Percentiles rank a stretch among this genome's conserved stretches.
phyloP scores from a whole-genome alignment of 2,329 filamentous ascomycete species.

The Diplodia sapinea region DNA sequence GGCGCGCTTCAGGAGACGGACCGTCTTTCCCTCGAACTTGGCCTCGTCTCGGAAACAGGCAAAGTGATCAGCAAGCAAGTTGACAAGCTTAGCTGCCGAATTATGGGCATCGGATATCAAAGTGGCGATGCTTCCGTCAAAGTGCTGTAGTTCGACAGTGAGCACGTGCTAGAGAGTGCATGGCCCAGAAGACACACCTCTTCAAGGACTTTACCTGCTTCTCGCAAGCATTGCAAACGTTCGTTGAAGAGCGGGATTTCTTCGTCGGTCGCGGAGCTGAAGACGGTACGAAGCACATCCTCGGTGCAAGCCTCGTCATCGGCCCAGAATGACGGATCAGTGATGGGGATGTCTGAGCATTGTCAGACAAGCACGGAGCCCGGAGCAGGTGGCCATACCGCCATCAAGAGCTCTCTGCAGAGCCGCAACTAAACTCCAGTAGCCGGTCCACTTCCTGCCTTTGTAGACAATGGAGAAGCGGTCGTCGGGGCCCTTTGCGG shows the following conservation, averaged over 20 bases:
- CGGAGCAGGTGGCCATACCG: slow-evolving; percentile 54
- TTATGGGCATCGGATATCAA: slow-evolving; percentile 75
- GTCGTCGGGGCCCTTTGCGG: slow-evolving; percentile 69
- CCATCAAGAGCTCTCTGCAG: slow-evolving; percentile 88
- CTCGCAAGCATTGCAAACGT: slow-evolving; percentile 77
- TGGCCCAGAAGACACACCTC: slow-evolving; percentile 59
- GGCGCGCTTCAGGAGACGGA: slow-evolving; percentile 89
- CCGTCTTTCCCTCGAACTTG: slow-evolving; percentile 72
- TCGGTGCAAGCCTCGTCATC: slow-evolving; percentile 77
- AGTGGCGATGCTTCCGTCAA: slow-evolving; percentile 73
- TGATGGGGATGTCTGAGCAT: slow-evolving; percentile 79
- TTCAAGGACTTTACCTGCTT: slow-evolving; percentile 80
- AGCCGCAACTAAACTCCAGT: slow-evolving; percentile 90
- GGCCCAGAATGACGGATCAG: slow-evolving; percentile 84
- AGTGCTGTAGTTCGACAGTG: slow-evolving; percentile 61
- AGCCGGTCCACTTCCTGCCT: slow-evolving; percentile 85
- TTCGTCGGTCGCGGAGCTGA: slow-evolving; percentile 84
- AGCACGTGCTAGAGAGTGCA: neutral
- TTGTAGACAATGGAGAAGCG: slow-evolving; percentile 84
- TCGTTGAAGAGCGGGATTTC: slow-evolving; percentile 83
- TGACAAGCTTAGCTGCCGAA: slow-evolving; percentile 85
- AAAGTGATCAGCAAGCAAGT: slow-evolving; percentile 82
- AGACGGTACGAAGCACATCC: slow-evolving; percentile 75
- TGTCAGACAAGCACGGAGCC: neutral
- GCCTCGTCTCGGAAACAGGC: slow-evolving; percentile 84